phyloP scores from a whole-genome alignment of 2,329 filamentous ascomycete species.

The Cladosporium sp. region DNA sequence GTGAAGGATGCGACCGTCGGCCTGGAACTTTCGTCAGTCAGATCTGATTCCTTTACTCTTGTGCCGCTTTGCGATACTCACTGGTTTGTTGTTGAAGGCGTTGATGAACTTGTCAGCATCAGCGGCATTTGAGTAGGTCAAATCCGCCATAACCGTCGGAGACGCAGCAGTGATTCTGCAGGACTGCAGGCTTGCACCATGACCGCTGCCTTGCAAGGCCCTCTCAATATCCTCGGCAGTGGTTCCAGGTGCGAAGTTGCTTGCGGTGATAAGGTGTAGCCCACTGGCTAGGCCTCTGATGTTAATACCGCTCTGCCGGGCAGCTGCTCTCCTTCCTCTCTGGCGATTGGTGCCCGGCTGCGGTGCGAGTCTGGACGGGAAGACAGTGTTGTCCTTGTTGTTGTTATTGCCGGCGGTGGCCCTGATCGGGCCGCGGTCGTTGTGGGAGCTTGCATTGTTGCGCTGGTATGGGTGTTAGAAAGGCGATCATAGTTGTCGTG shows the following conservation, averaged over 20 bases:
- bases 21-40: conserved; percentile 42
- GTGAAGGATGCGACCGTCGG: conserved; percentile 69
- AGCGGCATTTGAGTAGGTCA: conserved; percentile 67
- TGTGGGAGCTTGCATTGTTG: conserved; percentile 11
- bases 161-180: conserved; percentile 64
- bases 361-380: neutral
- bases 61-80: conserved; percentile 37
- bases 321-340: conserved; percentile 20
- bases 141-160: conserved; percentile 73
- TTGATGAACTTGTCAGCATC: conserved; percentile 71
- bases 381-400: no score
- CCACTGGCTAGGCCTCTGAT: conserved; percentile 66
- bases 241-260: conserved; percentile 79
- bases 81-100: conserved; percentile 75
- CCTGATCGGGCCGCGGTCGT: conserved; percentile 8
- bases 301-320: conserved; percentile 44
- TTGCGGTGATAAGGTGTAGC: conserved; percentile 67
- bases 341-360: conserved; percentile 29
- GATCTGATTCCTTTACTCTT: no score
- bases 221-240: conserved; percentile 79
- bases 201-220: conserved; percentile 63
- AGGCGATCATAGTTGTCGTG: no score
- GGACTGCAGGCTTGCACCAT: conserved; percentile 60
- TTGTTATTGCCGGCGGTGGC: conserved; percentile 18
- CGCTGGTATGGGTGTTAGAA: conserved; percentile 17